A percentile compares a stretch with the other conserved stretches of the same genome.
Conservation (phyloP, 495 filamentous ascomycete species). For the Parachaetomium inaequale region DNA sequence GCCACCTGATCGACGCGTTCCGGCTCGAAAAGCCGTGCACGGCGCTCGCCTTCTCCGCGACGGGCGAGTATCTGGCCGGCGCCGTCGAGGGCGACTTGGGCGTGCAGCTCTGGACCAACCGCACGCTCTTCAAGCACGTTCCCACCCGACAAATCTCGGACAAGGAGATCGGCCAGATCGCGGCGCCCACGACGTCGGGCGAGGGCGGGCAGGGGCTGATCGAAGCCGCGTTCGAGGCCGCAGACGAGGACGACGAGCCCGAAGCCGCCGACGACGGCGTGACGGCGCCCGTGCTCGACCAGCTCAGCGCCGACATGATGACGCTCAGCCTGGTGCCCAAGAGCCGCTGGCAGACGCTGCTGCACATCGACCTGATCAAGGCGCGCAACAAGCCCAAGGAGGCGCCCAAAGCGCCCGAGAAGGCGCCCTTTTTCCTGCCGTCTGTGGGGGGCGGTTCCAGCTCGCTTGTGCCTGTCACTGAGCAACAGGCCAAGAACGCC, state of each 20-base stretch:
- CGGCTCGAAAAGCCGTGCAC: constrained; percentile 70
- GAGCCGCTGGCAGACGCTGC: constrained; percentile 85
- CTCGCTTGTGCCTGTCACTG: constrained; percentile 29
- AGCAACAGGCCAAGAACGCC: constrained; percentile 15
- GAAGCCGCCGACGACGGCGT: constrained; percentile 47
- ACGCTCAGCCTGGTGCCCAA: constrained; percentile 86
- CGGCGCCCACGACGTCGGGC: constrained; percentile 70
- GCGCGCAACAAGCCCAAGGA: constrained; percentile 93
- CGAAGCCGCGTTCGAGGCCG: constrained; percentile 65
- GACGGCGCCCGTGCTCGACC: constrained; percentile 56
- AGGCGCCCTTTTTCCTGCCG: constrained; percentile 94
- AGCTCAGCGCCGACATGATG: constrained; percentile 74
- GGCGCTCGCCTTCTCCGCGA: constrained; percentile 79
- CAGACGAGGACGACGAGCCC: constrained; percentile 42
- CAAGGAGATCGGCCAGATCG: constrained; percentile 59
- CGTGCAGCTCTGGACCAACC: constrained; percentile 91
- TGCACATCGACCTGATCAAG: constrained; percentile 86
- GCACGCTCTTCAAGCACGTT: constrained; percentile 80
- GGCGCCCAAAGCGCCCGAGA: constrained; percentile 85
- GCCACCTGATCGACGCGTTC: constrained; percentile 89
- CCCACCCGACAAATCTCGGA: constrained; percentile 78
- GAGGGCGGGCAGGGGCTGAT: constrained; percentile 66
- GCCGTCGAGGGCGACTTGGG: constrained; percentile 81
- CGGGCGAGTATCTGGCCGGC: constrained; percentile 89
- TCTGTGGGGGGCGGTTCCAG: constrained; percentile 47